Conservation (phyloP, 768 basidiomycete species). For the Sporobolomyces roseus region DNA sequence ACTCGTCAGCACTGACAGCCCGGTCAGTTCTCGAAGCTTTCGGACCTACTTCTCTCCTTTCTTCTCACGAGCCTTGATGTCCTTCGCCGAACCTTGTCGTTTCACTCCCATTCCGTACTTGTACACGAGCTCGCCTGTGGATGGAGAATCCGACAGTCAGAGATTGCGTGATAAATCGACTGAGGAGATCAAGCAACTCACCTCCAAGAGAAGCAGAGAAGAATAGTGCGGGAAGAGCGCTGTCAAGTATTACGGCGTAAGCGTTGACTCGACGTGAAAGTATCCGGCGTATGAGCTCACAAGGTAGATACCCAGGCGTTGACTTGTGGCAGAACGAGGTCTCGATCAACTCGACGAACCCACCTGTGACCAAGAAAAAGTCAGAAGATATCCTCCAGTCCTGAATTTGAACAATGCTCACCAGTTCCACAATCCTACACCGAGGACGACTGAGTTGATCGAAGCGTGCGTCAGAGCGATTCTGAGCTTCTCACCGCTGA, state of each 20-base stretch:
- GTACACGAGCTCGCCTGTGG: slow-evolving; percentile 44
- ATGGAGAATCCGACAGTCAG: background rate
- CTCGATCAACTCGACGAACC: slow-evolving; percentile 39
- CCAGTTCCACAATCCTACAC: slow-evolving; percentile 27
- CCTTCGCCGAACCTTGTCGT: slow-evolving; percentile 46
- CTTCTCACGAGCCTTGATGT: slow-evolving; percentile 45
- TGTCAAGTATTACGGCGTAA: background rate
- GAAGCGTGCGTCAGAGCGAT: slow-evolving; percentile 46
- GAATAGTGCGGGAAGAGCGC: slow-evolving; percentile 44
- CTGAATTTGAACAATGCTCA: too few relatives aligned
- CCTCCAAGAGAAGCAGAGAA: slow-evolving; percentile 48
- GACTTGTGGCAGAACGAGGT: slow-evolving; percentile 40
- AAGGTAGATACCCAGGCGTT: slow-evolving; percentile 40
- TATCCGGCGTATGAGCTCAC: background rate
- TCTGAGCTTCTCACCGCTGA: slow-evolving; percentile 44
- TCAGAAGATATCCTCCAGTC: too few relatives aligned
- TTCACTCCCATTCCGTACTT: slow-evolving; percentile 48
- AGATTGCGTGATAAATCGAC: background rate
- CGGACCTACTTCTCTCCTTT: slow-evolving; percentile 28
- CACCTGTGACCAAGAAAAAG: too few relatives aligned
- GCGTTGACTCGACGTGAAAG: background rate
- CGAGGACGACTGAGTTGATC: slow-evolving; percentile 45
- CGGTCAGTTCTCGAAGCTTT: too few relatives aligned
- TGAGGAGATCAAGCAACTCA: background rate
- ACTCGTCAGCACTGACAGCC: background rate